These are phyloP conservation scores for Boechera stricta DNA, from an alignment of 345 rosid species.

Conservation along the genomic window DNA sequence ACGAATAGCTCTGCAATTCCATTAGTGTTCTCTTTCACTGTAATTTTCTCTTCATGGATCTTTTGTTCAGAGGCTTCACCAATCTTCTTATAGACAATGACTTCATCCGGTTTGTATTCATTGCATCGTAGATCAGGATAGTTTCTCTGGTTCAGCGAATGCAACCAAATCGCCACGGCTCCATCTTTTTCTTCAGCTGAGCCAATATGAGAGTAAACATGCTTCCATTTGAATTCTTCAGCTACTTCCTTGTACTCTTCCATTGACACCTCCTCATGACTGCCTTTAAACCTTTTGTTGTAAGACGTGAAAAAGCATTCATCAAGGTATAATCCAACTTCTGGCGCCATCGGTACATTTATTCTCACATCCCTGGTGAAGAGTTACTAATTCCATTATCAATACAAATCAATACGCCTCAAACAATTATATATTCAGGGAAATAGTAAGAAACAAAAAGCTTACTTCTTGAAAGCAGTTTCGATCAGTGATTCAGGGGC, in stretches of 20 bases:
- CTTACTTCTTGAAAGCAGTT: conserved; percentile 76
- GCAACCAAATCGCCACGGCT: conserved; percentile 86
- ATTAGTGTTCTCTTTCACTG: conserved; percentile 27
- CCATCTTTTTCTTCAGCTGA: conserved; percentile 85
- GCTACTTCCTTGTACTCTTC: conserved; percentile 72
- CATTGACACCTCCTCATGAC: conserved; percentile 88
- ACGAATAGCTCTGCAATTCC: background rate
- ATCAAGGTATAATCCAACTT: conserved; percentile 93
- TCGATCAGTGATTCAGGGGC: conserved; percentile 71
- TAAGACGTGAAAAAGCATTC: conserved; percentile 88
- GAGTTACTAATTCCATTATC: background rate
- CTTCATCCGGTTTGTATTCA: conserved; percentile 39
- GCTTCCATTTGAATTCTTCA: conserved; percentile 79
- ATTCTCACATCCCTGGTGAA: conserved; percentile 64
- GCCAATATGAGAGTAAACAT: conserved; percentile 83
- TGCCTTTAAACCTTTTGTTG: conserved; percentile 80
- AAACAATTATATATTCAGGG: conserved; percentile 4
- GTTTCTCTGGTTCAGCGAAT: conserved; percentile 84
- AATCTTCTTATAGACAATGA: conserved; percentile 45
- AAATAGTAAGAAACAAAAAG: conserved; percentile 3
- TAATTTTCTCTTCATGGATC: conserved; percentile 24
- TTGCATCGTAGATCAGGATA: conserved; percentile 62
- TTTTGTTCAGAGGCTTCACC: conserved; percentile 26
- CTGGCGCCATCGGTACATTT: conserved; percentile 93
- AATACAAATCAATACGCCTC: background rate